phyloP scores from a whole-genome alignment of 441 rosid genomes.

The Erysimum pusillum region DNA sequence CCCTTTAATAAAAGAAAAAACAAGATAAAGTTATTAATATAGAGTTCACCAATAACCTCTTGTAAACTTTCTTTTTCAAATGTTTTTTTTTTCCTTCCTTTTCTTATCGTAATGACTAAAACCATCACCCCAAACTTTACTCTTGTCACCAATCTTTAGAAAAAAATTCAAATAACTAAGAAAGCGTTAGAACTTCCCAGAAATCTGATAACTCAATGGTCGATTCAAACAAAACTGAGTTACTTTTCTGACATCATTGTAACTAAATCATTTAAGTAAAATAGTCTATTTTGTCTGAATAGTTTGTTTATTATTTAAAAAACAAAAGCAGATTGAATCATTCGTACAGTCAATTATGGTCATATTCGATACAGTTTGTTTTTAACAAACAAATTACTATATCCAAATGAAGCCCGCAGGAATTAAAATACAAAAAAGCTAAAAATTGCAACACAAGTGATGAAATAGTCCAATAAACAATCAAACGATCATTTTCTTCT shows the following conservation, averaged over 20 bases:
- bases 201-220: neutral
- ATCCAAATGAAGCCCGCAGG: neutral
- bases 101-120: neutral
- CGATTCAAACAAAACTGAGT: neutral
- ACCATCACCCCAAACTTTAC: neutral
- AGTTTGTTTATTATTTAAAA: neutral
- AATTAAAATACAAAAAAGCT: neutral
- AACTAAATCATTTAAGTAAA: neutral
- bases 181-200: no score
- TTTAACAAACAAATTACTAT: slow-evolving; percentile 29
- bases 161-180: neutral
- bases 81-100: no score
- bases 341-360: neutral
- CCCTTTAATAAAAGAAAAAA: no score
- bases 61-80: no score
- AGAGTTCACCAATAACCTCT: no score
- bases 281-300: neutral
- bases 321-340: neutral
- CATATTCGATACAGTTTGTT: slow-evolving; percentile 17
- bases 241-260: neutral
- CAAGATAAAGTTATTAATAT: no score
- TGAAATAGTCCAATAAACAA: slow-evolving; percentile 21
- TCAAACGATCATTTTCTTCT: slow-evolving; percentile 22
- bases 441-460: slow-evolving; percentile 21
- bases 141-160: neutral